Evolutionary conservation across 257 asterid species (phyloP), one percentile per base, ranked within the genome.

Genomic region (Capsicum rhomboideum): DNA sequence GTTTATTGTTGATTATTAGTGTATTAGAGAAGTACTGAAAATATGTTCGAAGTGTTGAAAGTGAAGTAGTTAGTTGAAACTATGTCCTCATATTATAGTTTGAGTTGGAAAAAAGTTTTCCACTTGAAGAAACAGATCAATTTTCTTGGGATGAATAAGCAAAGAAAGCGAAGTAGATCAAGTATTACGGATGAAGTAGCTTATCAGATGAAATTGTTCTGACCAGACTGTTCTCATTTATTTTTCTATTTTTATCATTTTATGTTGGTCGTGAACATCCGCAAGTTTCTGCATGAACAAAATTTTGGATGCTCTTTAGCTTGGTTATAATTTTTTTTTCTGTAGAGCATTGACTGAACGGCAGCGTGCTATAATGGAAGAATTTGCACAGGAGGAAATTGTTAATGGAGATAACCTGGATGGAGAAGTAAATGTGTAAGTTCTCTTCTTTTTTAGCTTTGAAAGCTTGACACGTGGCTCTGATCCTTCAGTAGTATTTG

Each of bases 321-420:
- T 64, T 34, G 31, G 12, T 69, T 74, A 40, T 80, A 23, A 29
- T 80, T 18, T 37, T 3, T 64, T 52, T 64, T 37, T 87, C 82
- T 87, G 77, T 93, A 94, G 98, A 77, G 84, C 81, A 14, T 88
- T 96, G 82, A 92, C 82, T 82, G 96, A 92, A 82, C 89, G 88
- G 16, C 99, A 94, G 84, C 97, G 92, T 55, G 92, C 90, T 84
- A 88, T 96, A 90, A 88, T 96, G 58, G 98, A 94, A 87, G 99
- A 94, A 88, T 92, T 94, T 89, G 99, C 88, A 50, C 78, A 90
- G 92, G 92, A 94, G 89, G 96, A 91, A 89, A 86, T 89, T 80
- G 79, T 68, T 71, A 87, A 88, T 6, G 91, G 87, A 77, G 84
- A 88, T 55, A 69, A 82, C 86, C 46, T 81, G 84, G 89, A 89